Conservation (phyloP, 371 early-diverging fungal species). For the Rhizopus stolonifer region DNA sequence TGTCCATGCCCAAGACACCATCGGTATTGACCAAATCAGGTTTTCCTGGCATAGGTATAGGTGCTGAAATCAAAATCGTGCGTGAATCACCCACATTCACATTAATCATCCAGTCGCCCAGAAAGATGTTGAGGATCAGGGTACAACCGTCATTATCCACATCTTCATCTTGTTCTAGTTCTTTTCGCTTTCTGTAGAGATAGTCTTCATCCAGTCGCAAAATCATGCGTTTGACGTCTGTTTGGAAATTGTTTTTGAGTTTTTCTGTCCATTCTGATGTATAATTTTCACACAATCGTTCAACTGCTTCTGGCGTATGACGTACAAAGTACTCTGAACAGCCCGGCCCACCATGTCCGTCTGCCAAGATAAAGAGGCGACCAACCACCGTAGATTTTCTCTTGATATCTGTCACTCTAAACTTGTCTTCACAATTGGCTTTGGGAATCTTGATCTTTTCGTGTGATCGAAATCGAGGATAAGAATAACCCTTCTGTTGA, state of each 20-base stretch:
- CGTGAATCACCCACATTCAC: conserved; percentile 85
- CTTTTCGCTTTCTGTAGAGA: conserved; percentile 52
- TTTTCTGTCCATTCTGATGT: conserved; percentile 34
- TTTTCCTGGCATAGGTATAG: conserved; percentile 29
- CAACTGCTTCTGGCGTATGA: conserved; percentile 51
- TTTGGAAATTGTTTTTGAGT: conserved; percentile 35
- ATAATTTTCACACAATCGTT: conserved; percentile 50
- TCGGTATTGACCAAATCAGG: conserved; percentile 15
- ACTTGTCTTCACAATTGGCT: conserved; percentile 62
- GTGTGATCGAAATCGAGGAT: conserved; percentile 62
- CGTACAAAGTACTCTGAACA: conserved; percentile 64
- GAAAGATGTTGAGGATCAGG: conserved; percentile 69
- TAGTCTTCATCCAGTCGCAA: conserved; percentile 56
- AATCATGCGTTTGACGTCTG: conserved; percentile 51
- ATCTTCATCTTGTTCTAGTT: conserved; percentile 20
- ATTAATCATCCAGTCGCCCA: conserved; percentile 72
- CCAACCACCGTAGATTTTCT: conserved; percentile 31
- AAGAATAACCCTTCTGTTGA: conserved; percentile 66
- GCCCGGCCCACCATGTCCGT: conserved; percentile 67
- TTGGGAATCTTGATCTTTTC: conserved; percentile 60
- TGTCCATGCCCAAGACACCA: conserved; percentile 23
- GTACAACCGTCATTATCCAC: conserved; percentile 83
- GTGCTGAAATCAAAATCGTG: conserved; percentile 57
- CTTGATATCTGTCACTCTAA: conserved; percentile 56
- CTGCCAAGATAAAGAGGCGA: conserved; percentile 60